Evolutionary conservation across 129 eudicot species (phyloP), one percentile per base, ranked within the genome.

Genomic region (Flaveria sonorensis): DNA sequence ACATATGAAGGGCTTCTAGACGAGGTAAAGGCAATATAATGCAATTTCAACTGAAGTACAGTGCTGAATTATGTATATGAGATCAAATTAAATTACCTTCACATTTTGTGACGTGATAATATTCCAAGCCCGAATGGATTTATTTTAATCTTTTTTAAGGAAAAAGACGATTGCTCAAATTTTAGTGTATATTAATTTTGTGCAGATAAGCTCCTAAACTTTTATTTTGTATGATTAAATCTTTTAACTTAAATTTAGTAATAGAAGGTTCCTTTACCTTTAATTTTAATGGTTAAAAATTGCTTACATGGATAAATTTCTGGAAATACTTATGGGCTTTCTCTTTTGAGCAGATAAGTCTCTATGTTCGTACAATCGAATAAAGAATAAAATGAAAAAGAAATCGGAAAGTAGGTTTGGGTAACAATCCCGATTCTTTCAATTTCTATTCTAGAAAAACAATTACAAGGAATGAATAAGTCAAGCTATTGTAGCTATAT

Each of bases 1-100:
- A 95, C 99, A 20, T 95, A 95, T 73, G 99, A 95, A 81, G 99
- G 99, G 71, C 92, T 95, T 77, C 18, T 91, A 77, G 99, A 95
- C 57, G 99, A 95, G 99, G 99, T 94, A 84, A 72, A 23, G 21
- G 52, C 39, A 47, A 56, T 52, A 71, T 10, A 66, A 40, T 40
- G 19, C 47, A 52, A 32, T 55, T 36, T 47, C 30, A n/a, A 62
- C 23, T 30, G 18, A 60, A 79, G 18, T 79, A 68, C 50, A 21
- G 4, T 68, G 59, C 46, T 60, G 28, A 74, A 28, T 23, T 75
- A 20, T 76, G 59, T 73, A 19, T 40, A 52, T 50, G 39, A 56
- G 21, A 39, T 26, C 53, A 39, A 53, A 55, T 46, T 57, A 60
- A 60, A 57, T 21, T 42, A 48, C 52, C 39, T 28, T 18, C 45